phyloP scores from a whole-genome alignment of 2,329 filamentous ascomycete species.

The Ascochyta koolunga region DNA sequence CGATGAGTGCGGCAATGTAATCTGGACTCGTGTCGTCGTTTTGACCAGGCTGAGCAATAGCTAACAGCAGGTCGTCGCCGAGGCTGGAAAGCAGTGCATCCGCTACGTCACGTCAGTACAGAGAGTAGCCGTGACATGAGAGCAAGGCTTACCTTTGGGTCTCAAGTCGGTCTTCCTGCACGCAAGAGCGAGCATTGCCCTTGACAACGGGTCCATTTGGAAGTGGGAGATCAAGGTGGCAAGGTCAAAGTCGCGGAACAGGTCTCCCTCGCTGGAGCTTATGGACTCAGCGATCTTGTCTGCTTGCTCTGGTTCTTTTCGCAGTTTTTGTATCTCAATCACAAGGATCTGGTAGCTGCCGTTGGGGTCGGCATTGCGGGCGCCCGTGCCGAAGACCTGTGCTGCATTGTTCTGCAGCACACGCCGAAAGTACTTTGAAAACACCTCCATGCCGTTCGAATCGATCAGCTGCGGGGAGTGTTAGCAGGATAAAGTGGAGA shows the following conservation, averaged over 20 bases:
- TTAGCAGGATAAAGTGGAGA: slow-evolving; percentile 25
- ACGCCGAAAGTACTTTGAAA: slow-evolving; percentile 92
- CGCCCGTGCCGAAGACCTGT: slow-evolving; percentile 84
- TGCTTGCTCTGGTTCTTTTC: slow-evolving; percentile 79
- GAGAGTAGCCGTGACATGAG: background rate
- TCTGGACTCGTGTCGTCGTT: slow-evolving; percentile 70
- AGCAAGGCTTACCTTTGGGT: slow-evolving; percentile 73
- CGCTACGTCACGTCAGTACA: slow-evolving; percentile 59
- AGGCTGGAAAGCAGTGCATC: slow-evolving; percentile 88
- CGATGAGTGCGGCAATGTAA: slow-evolving; percentile 80
- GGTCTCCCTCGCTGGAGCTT: slow-evolving; percentile 86
- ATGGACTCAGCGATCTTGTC: slow-evolving; percentile 92
- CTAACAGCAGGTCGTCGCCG: slow-evolving; percentile 76
- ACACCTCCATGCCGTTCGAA: slow-evolving; percentile 99
- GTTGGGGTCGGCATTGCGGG: slow-evolving; percentile 73
- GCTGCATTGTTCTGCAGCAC: slow-evolving; percentile 88
- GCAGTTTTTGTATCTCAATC: slow-evolving; percentile 84
- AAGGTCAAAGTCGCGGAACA: slow-evolving; percentile 96
- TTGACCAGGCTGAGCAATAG: slow-evolving; percentile 68
- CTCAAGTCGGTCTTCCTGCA: slow-evolving; percentile 86
- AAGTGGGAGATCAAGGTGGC: slow-evolving; percentile 96
- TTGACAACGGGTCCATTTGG: slow-evolving; percentile 85
- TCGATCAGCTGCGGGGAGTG: slow-evolving; percentile 74
- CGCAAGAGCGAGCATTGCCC: slow-evolving; percentile 84
- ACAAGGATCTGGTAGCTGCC: slow-evolving; percentile 84